Base-by-base conservation (phyloP, 176 grass and related monocot genomes). In the Paspalum vaginatum region DNA sequence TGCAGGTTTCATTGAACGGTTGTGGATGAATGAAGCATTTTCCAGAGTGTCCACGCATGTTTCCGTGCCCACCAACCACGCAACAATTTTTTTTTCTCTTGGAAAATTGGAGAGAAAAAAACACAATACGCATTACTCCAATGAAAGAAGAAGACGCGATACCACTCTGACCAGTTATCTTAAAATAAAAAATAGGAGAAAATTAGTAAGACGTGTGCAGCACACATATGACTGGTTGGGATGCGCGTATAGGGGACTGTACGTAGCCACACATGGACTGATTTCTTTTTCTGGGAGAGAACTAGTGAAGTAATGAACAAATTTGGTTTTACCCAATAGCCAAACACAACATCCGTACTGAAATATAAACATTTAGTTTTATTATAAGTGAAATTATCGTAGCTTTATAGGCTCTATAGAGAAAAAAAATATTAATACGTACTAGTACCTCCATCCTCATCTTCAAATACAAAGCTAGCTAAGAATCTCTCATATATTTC, bases 191-290 rank as follows among this genome's bases (percentile, higher is more conserved):
- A 71, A 22, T n/a, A 8, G 3, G 43, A 18, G 3, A 15, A 11
- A 54, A 27, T 55, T 2, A 24, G 53, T 9, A n/a, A 52, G 72
- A 83, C 79, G 65, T 83, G 79, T 11, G 27, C 18, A 64, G 79
- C 79, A 78, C 84, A 74, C 24, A 78, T 43, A 42, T 38, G 2
- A 39, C 12, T 62, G 45, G 40, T 56, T 25, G 76, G 60, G 72
- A 84, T 73, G 58, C 5, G 22, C 72, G 81, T 41, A 52, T 11
- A 2, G 12, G 11, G 38, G 22, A 22, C 5, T n/a, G 37, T 63
- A 48, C 11, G 2, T 25, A 75, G 62, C 27, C 63, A 42, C 63
- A 42, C 37, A 61, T 49, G 42, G 27, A 6, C 7, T 25, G 73
- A 60, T 17, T 25, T 43, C 25, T 60, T 59, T 2, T n/a, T n/a